These are phyloP conservation scores for Pyrus communis DNA, from an alignment of 306 rosid genomes.

Conservation along the genomic window DNA sequence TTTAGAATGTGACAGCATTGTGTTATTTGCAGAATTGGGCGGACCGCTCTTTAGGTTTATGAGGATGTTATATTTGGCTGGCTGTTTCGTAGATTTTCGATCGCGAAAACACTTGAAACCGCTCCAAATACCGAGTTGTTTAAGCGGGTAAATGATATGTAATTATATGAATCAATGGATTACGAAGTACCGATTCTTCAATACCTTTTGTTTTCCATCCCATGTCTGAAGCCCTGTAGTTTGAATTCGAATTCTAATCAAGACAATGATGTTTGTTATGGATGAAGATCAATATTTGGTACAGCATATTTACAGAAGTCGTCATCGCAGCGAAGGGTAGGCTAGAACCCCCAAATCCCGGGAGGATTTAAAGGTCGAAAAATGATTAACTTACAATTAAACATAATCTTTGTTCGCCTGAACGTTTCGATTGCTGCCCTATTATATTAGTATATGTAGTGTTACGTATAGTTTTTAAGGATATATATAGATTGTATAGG, in stretches of 20 bases:
- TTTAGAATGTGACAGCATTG: not conserved
- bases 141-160: not conserved
- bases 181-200: not conserved
- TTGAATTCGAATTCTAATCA: not conserved
- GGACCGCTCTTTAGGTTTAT: not conserved
- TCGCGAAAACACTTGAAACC: not conserved
- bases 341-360: not conserved
- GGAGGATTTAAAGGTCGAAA: no score
- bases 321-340: not conserved
- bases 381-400: not conserved
- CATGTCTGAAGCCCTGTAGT: not conserved
- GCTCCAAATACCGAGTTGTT: not conserved
- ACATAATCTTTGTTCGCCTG: not conserved
- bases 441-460: no score
- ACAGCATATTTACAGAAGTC: not conserved
- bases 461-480: no score
- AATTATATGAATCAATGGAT: not conserved
- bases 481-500: no score
- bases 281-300: not conserved
- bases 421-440: not conserved
- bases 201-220: not conserved
- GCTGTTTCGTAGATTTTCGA: not conserved
- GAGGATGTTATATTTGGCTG: not conserved
- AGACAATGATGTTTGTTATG: not conserved
- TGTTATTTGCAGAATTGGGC: slow-evolving; percentile 7